phyloP scores from a whole-genome alignment of 1,284 basidiomycete species.

The Pseudozyma pruni region DNA sequence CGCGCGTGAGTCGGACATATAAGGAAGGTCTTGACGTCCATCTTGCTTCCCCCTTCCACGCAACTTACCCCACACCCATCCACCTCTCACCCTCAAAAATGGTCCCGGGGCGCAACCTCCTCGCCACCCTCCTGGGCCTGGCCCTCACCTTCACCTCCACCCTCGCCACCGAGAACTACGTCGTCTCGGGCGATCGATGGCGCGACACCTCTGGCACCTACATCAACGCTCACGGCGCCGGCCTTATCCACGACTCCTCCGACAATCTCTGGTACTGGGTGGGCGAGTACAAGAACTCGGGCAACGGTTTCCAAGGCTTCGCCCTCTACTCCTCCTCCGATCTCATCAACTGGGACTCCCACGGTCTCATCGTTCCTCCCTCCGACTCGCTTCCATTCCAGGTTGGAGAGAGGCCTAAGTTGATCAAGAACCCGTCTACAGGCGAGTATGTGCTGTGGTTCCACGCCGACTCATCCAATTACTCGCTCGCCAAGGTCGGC shows the following conservation, averaged over 20 bases:
- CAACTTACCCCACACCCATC: too few species aligned
- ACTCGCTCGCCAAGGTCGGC: constrained; percentile 25
- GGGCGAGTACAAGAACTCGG: constrained; percentile 17
- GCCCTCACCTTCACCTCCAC: not conserved
- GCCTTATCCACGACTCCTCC: constrained; percentile 8
- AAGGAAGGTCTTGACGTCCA: too few species aligned
- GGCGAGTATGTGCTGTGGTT: constrained; percentile 34
- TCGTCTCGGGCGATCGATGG: constrained; percentile 31
- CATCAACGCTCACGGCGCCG: constrained; percentile 36
- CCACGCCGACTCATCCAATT: constrained; percentile 30
- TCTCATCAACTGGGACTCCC: constrained; percentile 25
- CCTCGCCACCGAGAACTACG: constrained; percentile 16
- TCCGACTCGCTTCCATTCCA: constrained; percentile 21
- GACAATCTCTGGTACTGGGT: constrained; percentile 29
- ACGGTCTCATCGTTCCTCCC: constrained; percentile 23
- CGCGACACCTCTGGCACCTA: constrained; percentile 12
- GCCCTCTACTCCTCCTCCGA: constrained; percentile 33
- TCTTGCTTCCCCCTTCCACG: too few species aligned
- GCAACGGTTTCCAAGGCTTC: constrained; percentile 30
- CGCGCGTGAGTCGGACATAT: too few species aligned
- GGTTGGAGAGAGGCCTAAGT: constrained; percentile 30
- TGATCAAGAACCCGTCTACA: constrained; percentile 19
- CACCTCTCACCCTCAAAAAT: too few species aligned
- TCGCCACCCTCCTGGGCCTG: not conserved
- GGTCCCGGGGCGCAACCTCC: not conserved